Percentiles rank a stretch among this genome's conserved stretches.
Conservation (phyloP, 139 green algal genomes). For the Ettlia oleoabundans region DNA sequence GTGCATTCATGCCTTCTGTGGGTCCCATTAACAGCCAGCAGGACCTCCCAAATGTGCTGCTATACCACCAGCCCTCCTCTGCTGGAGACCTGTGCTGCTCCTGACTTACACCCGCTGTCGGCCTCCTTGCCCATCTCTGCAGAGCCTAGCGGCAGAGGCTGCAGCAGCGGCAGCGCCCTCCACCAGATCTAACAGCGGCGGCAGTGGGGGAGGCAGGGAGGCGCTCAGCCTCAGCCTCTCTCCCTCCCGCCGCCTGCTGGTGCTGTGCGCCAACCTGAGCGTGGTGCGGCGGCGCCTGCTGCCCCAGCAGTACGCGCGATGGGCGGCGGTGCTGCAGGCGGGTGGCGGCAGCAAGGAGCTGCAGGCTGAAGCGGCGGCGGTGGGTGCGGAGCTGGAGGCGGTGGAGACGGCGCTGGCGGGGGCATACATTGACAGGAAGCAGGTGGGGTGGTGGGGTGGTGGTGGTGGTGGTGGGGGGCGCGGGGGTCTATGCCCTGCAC, state of each 20-base stretch:
- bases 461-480: background rate
- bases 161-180: background rate
- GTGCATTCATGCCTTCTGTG: too few species aligned
- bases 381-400: constrained; percentile 15
- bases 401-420: background rate
- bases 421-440: constrained; percentile 15
- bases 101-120: too few species aligned
- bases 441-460: background rate
- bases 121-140: too few species aligned
- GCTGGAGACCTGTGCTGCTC: too few species aligned
- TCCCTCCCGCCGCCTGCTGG: constrained; percentile 4
- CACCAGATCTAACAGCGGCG: too few species aligned
- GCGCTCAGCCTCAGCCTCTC: background rate
- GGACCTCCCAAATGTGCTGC: too few species aligned
- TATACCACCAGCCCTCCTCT: too few species aligned
- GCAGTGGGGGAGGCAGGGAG: background rate
- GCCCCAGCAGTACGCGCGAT: background rate
- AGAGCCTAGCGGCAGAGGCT: constrained; percentile 4
- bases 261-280: constrained; percentile 20
- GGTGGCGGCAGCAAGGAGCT: constrained; percentile 18
- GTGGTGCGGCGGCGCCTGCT: constrained; percentile 15
- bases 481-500: background rate
- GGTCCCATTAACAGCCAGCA: too few species aligned
- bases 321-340: background rate
- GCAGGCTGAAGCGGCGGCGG: constrained; percentile 6